Percentiles rank a stretch among this genome's conserved stretches.
phyloP scores from a whole-genome alignment of 192 early-diverging fungal species.

The Coemansia sp. region DNA sequence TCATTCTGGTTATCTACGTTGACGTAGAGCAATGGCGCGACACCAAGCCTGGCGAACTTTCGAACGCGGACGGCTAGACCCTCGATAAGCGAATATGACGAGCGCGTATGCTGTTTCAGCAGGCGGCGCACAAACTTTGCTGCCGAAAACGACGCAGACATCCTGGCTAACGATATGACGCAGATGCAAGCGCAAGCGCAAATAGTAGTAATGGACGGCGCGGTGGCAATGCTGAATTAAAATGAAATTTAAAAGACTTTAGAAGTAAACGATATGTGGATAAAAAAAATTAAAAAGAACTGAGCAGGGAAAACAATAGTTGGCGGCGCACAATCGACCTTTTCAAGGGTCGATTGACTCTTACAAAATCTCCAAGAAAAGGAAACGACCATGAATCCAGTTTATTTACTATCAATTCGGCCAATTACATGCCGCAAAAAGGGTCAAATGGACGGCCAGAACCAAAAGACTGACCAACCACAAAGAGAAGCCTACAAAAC shows the following conservation, averaged over 20 bases:
- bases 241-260: not conserved
- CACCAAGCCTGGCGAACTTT: slow-evolving; percentile 25
- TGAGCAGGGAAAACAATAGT: too few species aligned
- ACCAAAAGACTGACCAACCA: not conserved
- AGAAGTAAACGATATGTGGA: not conserved
- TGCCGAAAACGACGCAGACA: slow-evolving; percentile 40
- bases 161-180: not conserved
- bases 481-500: not conserved
- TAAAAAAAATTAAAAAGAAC: not conserved
- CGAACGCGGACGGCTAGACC: slow-evolving; percentile 20
- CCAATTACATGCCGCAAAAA: not conserved
- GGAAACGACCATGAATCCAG: too few species aligned
- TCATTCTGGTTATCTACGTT: slow-evolving; percentile 13
- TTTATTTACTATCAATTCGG: not conserved
- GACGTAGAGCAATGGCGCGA: slow-evolving; percentile 35
- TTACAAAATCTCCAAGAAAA: too few species aligned
- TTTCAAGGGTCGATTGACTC: too few species aligned
- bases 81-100: slow-evolving; percentile 14
- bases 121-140: slow-evolving; percentile 31
- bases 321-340: too few species aligned
- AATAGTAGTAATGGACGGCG: not conserved
- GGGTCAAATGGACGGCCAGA: not conserved
- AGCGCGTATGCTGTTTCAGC: slow-evolving; percentile 24
- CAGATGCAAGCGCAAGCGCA: not conserved
- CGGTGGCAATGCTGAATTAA: not conserved